Percentiles rank a stretch among this genome's conserved stretches.
These are phyloP conservation scores for Penicillium aurantiogriseum DNA, from an alignment of 2,329 filamentous ascomycete genomes.

Conservation along the genomic window DNA sequence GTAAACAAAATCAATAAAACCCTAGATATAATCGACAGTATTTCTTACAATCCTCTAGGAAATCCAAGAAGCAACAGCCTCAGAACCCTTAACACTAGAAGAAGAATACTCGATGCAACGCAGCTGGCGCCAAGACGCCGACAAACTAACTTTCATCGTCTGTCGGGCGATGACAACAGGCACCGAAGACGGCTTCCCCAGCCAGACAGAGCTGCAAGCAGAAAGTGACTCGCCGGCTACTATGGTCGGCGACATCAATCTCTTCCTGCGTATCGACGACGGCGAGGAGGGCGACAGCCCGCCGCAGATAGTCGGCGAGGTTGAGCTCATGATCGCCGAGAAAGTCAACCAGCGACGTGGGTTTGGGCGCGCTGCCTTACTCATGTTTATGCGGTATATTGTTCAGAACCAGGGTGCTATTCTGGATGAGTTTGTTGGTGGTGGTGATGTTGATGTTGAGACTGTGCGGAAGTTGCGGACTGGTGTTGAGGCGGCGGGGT, in stretches of 20 bases:
- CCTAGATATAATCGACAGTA: background rate
- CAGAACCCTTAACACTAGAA: conserved; percentile 73
- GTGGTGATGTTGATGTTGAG: conserved; percentile 14
- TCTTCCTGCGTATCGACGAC: conserved; percentile 69
- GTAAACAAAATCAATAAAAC: background rate
- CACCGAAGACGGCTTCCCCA: background rate
- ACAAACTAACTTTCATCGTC: conserved; percentile 91
- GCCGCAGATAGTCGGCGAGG: conserved; percentile 60
- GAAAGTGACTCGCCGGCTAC: conserved; percentile 52
- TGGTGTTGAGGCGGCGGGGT: conserved; percentile 5
- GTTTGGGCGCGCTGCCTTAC: conserved; percentile 63
- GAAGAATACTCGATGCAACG: conserved; percentile 88
- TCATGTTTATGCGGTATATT: conserved; percentile 70
- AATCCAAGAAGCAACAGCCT: conserved; percentile 81
- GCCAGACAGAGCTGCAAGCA: conserved; percentile 30
- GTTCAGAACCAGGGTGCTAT: conserved; percentile 54
- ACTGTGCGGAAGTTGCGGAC: conserved; percentile 16
- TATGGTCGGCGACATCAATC: conserved; percentile 75
- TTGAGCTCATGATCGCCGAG: conserved; percentile 83
- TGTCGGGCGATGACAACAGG: conserved; percentile 54
- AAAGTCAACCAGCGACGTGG: conserved; percentile 59
- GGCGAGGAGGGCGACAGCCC: conserved; percentile 44
- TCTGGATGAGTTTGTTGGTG: conserved; percentile 53
- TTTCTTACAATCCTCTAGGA: conserved; percentile 39
- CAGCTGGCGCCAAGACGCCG: conserved; percentile 76